Percentiles rank a stretch among this genome's conserved stretches.
Conservation (phyloP, 192 early-diverging fungal species). For the Coemansia sp. region DNA sequence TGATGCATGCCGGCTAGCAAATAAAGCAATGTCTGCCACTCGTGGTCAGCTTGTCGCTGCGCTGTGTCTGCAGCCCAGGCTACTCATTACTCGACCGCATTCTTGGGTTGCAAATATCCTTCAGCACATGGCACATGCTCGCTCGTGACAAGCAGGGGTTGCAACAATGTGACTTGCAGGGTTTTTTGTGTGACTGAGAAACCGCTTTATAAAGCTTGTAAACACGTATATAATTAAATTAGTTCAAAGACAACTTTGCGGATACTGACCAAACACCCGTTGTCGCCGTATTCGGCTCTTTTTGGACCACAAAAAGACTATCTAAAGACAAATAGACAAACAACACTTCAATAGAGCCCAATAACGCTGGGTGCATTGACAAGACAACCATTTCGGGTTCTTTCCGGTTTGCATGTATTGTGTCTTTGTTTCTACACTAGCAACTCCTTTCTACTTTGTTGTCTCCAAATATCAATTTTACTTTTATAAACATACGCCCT, state of each 20-base stretch:
- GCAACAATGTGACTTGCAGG: not conserved
- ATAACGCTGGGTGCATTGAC: not conserved
- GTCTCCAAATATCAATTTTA: not conserved
- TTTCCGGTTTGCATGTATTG: not conserved
- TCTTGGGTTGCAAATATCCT: not conserved
- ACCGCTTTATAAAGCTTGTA: too few relatives aligned
- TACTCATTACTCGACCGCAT: not conserved
- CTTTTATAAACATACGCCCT: not conserved
- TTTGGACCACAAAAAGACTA: not conserved
- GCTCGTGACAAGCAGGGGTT: not conserved
- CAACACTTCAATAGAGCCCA: not conserved
- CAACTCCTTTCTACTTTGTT: not conserved
- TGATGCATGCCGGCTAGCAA: slow-evolving; percentile 3
- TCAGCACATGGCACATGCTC: not conserved
- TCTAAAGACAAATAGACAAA: not conserved
- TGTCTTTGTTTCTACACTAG: not conserved
- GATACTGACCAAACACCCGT: not conserved
- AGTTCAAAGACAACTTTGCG: not conserved
- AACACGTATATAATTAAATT: not conserved
- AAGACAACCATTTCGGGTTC: not conserved
- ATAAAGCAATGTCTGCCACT: not conserved
- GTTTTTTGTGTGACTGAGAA: not conserved
- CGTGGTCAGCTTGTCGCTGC: not conserved
- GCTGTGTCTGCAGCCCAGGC: not conserved
- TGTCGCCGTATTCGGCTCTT: not conserved